A percentile compares a stretch with the other conserved stretches of the same genome.
These are phyloP conservation scores for Xylaria sp. DNA, from an alignment of 2,329 filamentous ascomycete genomes.

Conservation along the genomic window DNA sequence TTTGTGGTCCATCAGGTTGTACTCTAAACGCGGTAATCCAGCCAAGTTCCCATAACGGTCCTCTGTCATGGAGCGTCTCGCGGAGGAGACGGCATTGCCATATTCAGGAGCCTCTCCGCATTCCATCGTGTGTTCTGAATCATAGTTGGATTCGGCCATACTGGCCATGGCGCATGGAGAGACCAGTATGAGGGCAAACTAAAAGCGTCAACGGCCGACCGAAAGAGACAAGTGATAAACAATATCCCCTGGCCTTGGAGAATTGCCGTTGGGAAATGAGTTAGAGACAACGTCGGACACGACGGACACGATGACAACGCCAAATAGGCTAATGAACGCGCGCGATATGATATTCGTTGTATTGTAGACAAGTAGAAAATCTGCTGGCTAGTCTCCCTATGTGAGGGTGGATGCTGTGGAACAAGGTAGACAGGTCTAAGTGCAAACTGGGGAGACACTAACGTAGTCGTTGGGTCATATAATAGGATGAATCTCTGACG, in stretches of 20 bases:
- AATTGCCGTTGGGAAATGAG: neutral
- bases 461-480: neutral
- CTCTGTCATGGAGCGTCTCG: conserved; percentile 33
- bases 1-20: conserved; percentile 53
- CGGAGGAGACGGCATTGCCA: conserved; percentile 26
- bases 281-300: neutral
- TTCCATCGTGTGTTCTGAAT: conserved; percentile 21
- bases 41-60: conserved; percentile 41
- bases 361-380: conserved; percentile 3
- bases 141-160: conserved; percentile 31
- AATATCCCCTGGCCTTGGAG: neutral
- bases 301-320: conserved; percentile 2
- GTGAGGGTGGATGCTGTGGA: conserved; percentile 6
- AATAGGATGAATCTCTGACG: conserved; percentile 28
- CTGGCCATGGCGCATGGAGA: conserved; percentile 18
- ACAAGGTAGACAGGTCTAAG: neutral
- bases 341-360: neutral
- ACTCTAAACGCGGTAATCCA: conserved; percentile 51
- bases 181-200: neutral
- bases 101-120: conserved; percentile 31
- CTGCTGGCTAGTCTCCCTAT: conserved; percentile 4
- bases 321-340: neutral
- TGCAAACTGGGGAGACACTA: conserved; percentile 13
- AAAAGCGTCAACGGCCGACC: conserved; percentile 1
- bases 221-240: neutral